phyloP scores from a whole-genome alignment of 2,329 filamentous ascomycete species.

The Pyricularia sp. region DNA sequence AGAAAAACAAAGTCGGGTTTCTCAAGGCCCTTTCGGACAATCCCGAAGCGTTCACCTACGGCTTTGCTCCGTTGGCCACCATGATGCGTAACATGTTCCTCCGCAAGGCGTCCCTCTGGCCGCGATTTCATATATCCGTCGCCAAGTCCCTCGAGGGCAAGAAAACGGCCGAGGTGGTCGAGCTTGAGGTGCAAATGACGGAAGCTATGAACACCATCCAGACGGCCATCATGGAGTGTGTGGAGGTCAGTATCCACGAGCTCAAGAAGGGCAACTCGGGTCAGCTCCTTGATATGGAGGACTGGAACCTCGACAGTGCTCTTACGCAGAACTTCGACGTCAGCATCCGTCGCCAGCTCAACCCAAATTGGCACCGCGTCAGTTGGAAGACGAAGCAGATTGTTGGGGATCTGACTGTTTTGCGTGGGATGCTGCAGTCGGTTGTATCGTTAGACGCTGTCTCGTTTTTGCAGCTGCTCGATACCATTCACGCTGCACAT shows the following conservation, averaged over 20 bases:
- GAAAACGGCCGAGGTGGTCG: conserved; percentile 91
- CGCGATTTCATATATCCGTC: conserved; percentile 85
- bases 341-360: conserved; percentile 78
- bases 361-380: conserved; percentile 94
- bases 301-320: conserved; percentile 93
- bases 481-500: conserved; percentile 87
- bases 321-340: conserved; percentile 87
- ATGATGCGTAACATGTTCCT: conserved; percentile 93
- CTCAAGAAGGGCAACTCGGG: conserved; percentile 85
- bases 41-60: conserved; percentile 80
- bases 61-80: conserved; percentile 77
- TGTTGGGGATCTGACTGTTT: conserved; percentile 75
- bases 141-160: conserved; percentile 84
- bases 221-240: conserved; percentile 88
- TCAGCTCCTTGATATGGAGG: conserved; percentile 77
- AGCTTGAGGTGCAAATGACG: conserved; percentile 93
- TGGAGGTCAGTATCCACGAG: conserved; percentile 89
- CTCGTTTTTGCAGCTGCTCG: conserved; percentile 83
- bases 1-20: conserved; percentile 90
- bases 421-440: conserved; percentile 73
- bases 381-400: conserved; percentile 95
- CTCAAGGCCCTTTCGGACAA: conserved; percentile 94
- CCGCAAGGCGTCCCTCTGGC: conserved; percentile 81
- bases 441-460: conserved; percentile 84
- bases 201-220: conserved; percentile 90